Base-by-base conservation (phyloP, 106 monocot genomes). In the Dendrobium huoshanense region DNA sequence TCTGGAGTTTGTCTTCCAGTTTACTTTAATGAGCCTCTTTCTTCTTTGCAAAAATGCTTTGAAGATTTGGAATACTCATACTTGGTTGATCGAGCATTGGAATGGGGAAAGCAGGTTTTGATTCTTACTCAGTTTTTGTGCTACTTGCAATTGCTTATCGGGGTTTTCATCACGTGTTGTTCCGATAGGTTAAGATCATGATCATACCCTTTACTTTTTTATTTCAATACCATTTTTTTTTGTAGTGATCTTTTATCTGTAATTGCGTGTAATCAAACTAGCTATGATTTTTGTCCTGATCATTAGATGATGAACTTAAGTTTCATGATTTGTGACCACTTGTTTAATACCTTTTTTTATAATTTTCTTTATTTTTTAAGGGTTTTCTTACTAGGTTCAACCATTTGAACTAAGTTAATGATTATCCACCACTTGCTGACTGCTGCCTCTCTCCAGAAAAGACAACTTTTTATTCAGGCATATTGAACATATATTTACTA, bases 1-100 rank as follows among this genome's bases (percentile, higher is more conserved):
- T 96, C 96, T 78, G 96, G 96, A 79, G 94, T 96, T 75, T 96
- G 96, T 75, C 91, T 96, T 82, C 96, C 96, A 77, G 96, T 96
- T 78, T 96, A 96, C 79, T 96, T 96, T 80, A 96, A 96, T 76
- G 96, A 96, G 75, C 96, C 96, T 55, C 90, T 96, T 56, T 94
- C 94, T 78, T 94, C 94, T 61, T 82, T 96, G 80, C 96, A 96
- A 79, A 96, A 96, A 78, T 96, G 96, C 64, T 96, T 96, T 86
- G 96, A 96, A 88, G 96, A 96, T 87, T 80, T 96, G 64, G 96
- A 96, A 56, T 89, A 96, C 79, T 96, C 96, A 0, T 85, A 90
- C 79, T 88, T 96, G 81, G 92, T 96, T 77, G 96, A 96, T 85
- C 87, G 80, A 44, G 96, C 96, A 72, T 74, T 86, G 51, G 88